Percentiles rank a stretch among this genome's conserved stretches.
Evolutionary conservation across 352 stramenopile genomes (phyloP).

Genomic region (Peronospora farinosa): DNA sequence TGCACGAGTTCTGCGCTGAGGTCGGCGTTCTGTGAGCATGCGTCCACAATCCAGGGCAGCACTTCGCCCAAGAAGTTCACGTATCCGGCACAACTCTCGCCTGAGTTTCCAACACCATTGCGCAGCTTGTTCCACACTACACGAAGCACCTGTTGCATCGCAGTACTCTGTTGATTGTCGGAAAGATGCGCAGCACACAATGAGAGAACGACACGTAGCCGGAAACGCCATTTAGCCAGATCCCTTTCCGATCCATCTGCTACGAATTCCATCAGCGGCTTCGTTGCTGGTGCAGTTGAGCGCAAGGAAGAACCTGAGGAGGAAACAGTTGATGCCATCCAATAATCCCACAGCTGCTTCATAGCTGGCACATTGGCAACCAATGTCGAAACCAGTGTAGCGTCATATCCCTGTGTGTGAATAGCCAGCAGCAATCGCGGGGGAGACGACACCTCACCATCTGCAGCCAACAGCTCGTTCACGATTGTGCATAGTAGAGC

Average conservation of each 20-base stretch:
- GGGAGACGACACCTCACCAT: constrained; percentile 16
- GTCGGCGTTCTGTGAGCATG: constrained; percentile 42
- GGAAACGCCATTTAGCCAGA: constrained; percentile 46
- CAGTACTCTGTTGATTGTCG: constrained; percentile 26
- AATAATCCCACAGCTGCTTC: constrained; percentile 47
- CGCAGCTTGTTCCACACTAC: constrained; percentile 55
- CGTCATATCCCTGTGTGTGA: constrained; percentile 49
- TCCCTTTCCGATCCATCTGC: constrained; percentile 43
- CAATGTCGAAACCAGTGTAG: constrained; percentile 26
- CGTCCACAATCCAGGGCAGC: constrained; percentile 40
- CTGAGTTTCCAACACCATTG: constrained; percentile 26
- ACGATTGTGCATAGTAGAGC: constrained; percentile 25
- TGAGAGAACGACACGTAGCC: constrained; percentile 43
- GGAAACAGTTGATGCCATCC: constrained; percentile 32
- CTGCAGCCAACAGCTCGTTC: constrained; percentile 34
- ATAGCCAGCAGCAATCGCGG: constrained; percentile 37
- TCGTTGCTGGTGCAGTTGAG: constrained; percentile 17
- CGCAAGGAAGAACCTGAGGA: constrained; percentile 21
- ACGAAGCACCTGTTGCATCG: constrained; percentile 47
- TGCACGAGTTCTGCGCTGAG: constrained; percentile 56
- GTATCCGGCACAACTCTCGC: constrained; percentile 23
- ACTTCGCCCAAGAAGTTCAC: constrained; percentile 39
- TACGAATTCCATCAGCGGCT: constrained; percentile 51
- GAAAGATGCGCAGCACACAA: constrained; percentile 43
- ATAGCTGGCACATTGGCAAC: constrained; percentile 35